phyloP scores from a whole-genome alignment of 192 early-diverging fungal species.

The Mortierella hygrophila region DNA sequence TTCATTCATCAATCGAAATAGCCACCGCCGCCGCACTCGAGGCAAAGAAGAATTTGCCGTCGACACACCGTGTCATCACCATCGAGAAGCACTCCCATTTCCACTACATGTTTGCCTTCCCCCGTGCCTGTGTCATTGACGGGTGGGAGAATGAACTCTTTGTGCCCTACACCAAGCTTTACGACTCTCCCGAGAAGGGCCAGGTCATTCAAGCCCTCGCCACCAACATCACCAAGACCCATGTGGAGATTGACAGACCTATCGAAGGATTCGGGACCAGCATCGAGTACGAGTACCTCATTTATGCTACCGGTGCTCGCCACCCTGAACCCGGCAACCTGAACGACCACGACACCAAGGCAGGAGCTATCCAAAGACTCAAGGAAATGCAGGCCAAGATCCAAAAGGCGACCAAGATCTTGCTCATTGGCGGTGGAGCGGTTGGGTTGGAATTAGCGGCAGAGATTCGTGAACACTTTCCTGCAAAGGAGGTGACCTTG shows the following conservation, averaged over 20 bases:
- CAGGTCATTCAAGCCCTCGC: slow-evolving; percentile 64
- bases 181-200: slow-evolving; percentile 53
- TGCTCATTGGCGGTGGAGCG: slow-evolving; percentile 83
- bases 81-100: slow-evolving; percentile 71
- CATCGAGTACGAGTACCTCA: slow-evolving; percentile 67
- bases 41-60: slow-evolving; percentile 48
- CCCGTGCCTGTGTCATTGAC: slow-evolving; percentile 65
- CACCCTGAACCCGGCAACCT: slow-evolving; percentile 65
- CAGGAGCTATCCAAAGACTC: slow-evolving; percentile 52
- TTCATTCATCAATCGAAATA: slow-evolving; percentile 1
- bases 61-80: slow-evolving; percentile 66
- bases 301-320: slow-evolving; percentile 65
- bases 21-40: slow-evolving; percentile 41
- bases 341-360: slow-evolving; percentile 59
- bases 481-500: slow-evolving; percentile 71
- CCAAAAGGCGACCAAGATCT: slow-evolving; percentile 64
- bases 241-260: slow-evolving; percentile 66
- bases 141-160: slow-evolving; percentile 73
- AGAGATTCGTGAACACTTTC: slow-evolving; percentile 76
- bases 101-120: slow-evolving; percentile 76
- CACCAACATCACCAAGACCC: slow-evolving; percentile 58
- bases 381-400: slow-evolving; percentile 69
- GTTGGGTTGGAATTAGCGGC: slow-evolving; percentile 84
- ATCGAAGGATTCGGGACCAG: slow-evolving; percentile 61
- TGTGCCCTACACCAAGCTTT: slow-evolving; percentile 66